Base-by-base conservation (phyloP, 2,329 filamentous ascomycete genomes). In the Phaeosphaeriaceae sp. region DNA sequence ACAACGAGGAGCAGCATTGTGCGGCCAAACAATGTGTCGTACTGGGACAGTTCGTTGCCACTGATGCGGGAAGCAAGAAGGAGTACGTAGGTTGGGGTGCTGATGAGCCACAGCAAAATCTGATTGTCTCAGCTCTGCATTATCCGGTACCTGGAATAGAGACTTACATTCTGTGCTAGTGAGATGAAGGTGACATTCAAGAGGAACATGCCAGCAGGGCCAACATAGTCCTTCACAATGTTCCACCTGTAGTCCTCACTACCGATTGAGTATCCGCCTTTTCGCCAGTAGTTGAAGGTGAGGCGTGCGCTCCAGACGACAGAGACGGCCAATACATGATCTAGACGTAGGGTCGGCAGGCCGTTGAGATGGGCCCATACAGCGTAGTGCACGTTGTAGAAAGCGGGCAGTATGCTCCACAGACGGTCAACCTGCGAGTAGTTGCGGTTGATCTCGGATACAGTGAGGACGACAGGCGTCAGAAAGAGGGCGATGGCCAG, bases 241-340 rank as follows among this genome's bases (percentile, higher is more conserved):
- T 85, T 83, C 94, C 95, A 99, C 79, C 95, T 87, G 77, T 99
- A 99, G 78, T 99, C 95, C 78, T 99, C 94, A 17, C 91, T 93
- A 40, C 95, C 94, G 63, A 93, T 83, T 17, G 84, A 82, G 76
- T 99, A 99, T 22, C 95, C 95, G 41, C 95, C 95, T 77, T 92
- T 96, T 57, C 95, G 90, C 89, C 91, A 97, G 81, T 97, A 99
- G 80, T 99, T 99, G 83, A 87, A 98, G 2, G 94, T 98, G 78
- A 99, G 82, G 11, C 95, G 90, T 81, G 93, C 91, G 78, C 90
- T 91, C 95, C 95, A 99, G 9, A 93, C 68, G 1, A 85, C 78
- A 51, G 88, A 90, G 68, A 92, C 88, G 1, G 88, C 80, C 57
- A 93, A 82, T 31, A 93, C 82, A 42, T 90, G 87, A 70, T 96